A percentile compares a stretch with the other conserved stretches of the same genome.
These are phyloP conservation scores for Colletotrichum musae DNA, from an alignment of 2,329 filamentous ascomycete genomes.

Conservation along the genomic window DNA sequence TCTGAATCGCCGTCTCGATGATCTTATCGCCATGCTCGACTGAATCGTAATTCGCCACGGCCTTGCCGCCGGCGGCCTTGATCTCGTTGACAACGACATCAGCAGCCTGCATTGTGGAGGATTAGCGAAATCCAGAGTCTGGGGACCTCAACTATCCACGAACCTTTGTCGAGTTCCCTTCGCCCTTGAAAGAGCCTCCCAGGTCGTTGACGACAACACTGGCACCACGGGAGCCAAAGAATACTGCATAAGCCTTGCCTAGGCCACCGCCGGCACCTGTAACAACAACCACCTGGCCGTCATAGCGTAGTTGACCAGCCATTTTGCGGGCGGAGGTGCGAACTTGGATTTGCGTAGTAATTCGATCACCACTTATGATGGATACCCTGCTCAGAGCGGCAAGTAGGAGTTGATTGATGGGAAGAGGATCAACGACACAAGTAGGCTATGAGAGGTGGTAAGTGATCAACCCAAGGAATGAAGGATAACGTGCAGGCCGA, in stretches of 20 bases:
- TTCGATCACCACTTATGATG: neutral
- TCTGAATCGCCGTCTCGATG: conserved; percentile 88
- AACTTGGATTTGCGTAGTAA: neutral
- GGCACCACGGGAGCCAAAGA: conserved; percentile 92
- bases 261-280: conserved; percentile 86
- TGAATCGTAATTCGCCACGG: conserved; percentile 96
- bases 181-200: conserved; percentile 92
- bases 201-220: conserved; percentile 98
- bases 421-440: neutral
- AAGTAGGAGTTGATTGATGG: neutral
- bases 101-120: conserved; percentile 71
- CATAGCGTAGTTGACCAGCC: conserved; percentile 80
- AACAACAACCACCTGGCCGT: conserved; percentile 87
- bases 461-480: neutral
- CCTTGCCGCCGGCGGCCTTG: conserved; percentile 90
- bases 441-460: neutral
- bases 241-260: conserved; percentile 86
- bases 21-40: conserved; percentile 95
- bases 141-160: conserved; percentile 42
- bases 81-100: conserved; percentile 89
- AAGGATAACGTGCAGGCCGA: neutral
- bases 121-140: conserved; percentile 43
- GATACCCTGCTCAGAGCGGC: too few relatives aligned
- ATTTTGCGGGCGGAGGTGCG: conserved; percentile 57
- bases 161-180: conserved; percentile 90